Evolutionary conservation across 768 basidiomycete genomes (phyloP).

Genomic region (Pleurotus salmoneostramineus): DNA sequence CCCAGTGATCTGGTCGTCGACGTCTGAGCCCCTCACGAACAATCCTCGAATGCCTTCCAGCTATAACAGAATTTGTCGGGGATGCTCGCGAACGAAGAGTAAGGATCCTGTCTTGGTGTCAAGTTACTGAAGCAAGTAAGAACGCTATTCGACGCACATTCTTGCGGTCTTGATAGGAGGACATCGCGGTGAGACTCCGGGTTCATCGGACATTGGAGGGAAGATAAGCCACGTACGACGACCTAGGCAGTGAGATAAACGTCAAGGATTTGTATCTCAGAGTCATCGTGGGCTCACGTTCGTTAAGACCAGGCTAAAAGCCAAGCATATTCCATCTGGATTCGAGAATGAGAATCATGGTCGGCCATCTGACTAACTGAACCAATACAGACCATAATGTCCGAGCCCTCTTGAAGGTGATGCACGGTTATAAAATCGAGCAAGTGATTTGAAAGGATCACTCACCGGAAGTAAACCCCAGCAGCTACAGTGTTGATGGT

Average conservation of each 20-base stretch:
- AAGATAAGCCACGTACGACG: not conserved
- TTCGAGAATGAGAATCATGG: not conserved
- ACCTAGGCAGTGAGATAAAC: not conserved
- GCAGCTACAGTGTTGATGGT: slow-evolving; percentile 13
- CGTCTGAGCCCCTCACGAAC: not conserved
- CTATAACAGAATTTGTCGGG: not conserved
- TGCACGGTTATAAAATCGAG: too few relatives aligned
- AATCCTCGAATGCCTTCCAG: not conserved
- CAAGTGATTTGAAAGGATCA: not conserved
- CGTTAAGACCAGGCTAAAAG: not conserved
- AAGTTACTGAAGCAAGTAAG: not conserved
- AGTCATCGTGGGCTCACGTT: not conserved
- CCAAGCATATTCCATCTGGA: not conserved
- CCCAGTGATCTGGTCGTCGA: not conserved
- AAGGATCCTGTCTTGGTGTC: not conserved
- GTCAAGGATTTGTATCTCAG: not conserved
- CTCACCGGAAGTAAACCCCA: slow-evolving; percentile 14
- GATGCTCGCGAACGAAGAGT: not conserved
- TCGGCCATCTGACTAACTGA: too few relatives aligned
- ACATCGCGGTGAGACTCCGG: not conserved
- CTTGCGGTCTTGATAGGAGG: not conserved
- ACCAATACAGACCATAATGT: not conserved
- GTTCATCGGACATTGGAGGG: not conserved
- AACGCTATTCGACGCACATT: not conserved
- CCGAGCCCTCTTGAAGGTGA: not conserved